A percentile compares a stretch with the other conserved stretches of the same genome.
Conservation (phyloP, 768 basidiomycete species). For the Termitomyces sp. region DNA sequence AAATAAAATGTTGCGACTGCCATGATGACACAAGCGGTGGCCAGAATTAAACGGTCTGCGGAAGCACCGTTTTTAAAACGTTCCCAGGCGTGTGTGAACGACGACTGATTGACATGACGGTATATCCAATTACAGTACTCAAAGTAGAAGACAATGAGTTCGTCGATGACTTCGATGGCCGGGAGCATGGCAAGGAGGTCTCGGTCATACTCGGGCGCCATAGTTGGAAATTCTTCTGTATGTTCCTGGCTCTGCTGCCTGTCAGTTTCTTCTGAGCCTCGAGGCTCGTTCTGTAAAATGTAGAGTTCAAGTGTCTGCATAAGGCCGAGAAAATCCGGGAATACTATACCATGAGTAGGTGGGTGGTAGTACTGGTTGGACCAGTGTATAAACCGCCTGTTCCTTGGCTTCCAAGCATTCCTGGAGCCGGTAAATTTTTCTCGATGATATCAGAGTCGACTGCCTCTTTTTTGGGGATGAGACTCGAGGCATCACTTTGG, state of each 20-base stretch:
- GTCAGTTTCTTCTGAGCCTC: conserved; percentile 49
- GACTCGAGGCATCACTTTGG: conserved; percentile 27
- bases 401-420: conserved; percentile 59
- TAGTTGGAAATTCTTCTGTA: conserved; percentile 31
- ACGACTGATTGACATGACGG: conserved; percentile 62
- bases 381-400: conserved; percentile 73
- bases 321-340: conserved; percentile 8
- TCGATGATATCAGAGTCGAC: conserved; percentile 41
- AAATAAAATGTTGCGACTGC: conserved; percentile 70
- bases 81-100: conserved; percentile 63
- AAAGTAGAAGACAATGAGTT: conserved; percentile 71
- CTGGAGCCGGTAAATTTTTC: conserved; percentile 45
- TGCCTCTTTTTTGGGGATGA: conserved; percentile 50
- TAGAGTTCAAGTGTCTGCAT: conserved; percentile 10
- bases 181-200: conserved; percentile 69
- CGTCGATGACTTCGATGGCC: conserved; percentile 61
- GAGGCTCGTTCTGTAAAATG: conserved; percentile 32
- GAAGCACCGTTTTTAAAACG: conserved; percentile 64
- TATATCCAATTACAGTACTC: conserved; percentile 88
- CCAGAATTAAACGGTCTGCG: conserved; percentile 63
- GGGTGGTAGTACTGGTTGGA: conserved; percentile 70
- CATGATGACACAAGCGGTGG: conserved; percentile 71
- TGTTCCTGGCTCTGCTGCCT: conserved; percentile 49
- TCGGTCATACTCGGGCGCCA: conserved; percentile 58
- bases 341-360: conserved; percentile 52